Conservation (phyloP, 768 basidiomycete species). For the Omphalotus guepiniiformis region DNA sequence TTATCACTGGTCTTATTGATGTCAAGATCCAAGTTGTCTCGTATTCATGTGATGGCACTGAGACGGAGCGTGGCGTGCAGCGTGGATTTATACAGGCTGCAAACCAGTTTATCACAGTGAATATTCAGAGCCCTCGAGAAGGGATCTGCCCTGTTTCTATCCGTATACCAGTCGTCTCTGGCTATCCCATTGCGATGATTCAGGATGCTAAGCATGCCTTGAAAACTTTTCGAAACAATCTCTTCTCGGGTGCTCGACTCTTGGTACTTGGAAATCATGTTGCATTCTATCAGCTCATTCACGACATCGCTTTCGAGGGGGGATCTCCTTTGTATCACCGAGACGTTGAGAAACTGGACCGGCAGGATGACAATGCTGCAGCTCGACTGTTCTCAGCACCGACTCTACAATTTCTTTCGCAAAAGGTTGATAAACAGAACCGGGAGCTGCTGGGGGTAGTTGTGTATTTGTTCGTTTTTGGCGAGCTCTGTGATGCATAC, state of each 20-base stretch:
- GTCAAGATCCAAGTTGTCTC: constrained; percentile 23
- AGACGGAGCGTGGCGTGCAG: constrained; percentile 27
- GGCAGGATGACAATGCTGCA: constrained; percentile 43
- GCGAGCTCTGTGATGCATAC: constrained; percentile 34
- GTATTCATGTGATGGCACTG: constrained; percentile 32
- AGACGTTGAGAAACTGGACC: constrained; percentile 33
- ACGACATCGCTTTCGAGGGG: constrained; percentile 11
- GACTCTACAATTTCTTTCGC: constrained; percentile 20
- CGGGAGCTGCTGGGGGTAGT: constrained; percentile 15
- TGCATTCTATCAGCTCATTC: constrained; percentile 18
- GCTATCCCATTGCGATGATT: constrained; percentile 17
- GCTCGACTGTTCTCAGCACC: constrained; percentile 32
- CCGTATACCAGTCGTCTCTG: constrained; percentile 9
- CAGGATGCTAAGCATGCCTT: constrained; percentile 30
- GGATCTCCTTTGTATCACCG: constrained; percentile 19
- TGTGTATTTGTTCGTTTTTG: constrained; percentile 37
- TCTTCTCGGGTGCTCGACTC: constrained; percentile 26
- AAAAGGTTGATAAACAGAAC: constrained; percentile 20
- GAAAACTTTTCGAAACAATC: constrained; percentile 28
- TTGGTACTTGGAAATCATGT: constrained; percentile 21
- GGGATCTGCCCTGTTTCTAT: constrained; percentile 2
- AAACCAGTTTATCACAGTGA: constrained; percentile 3
- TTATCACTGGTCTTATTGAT: constrained; percentile 23
- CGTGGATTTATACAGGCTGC: constrained; percentile 1
- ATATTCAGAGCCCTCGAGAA: background rate